phyloP scores from a whole-genome alignment of 2,329 filamentous ascomycete species.

The Phyllosticta citrichinensis region DNA sequence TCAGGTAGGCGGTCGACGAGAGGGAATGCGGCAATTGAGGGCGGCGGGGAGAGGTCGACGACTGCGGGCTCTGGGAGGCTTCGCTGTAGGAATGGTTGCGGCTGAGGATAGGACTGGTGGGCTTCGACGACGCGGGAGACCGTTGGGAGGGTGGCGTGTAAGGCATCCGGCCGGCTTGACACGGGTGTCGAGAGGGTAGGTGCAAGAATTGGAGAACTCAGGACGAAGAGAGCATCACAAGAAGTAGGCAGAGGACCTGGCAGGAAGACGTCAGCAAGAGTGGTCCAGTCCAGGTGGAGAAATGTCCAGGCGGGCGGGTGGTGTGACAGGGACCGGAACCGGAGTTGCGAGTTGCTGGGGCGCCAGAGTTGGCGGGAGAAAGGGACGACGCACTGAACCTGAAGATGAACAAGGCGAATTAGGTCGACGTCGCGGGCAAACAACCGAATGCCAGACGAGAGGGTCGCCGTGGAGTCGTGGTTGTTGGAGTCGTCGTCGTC shows the following conservation, averaged over 20 bases:
- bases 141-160: constrained; percentile 71
- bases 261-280: not conserved
- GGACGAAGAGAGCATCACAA: constrained; percentile 35
- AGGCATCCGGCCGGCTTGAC: constrained; percentile 56
- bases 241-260: constrained; percentile 16
- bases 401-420: not conserved
- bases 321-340: not conserved
- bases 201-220: constrained; percentile 24
- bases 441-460: not conserved
- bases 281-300: not conserved
- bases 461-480: no score
- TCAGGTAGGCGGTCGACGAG: constrained; percentile 51
- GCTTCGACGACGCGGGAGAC: constrained; percentile 48
- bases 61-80: constrained; percentile 20
- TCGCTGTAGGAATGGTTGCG: constrained; percentile 41
- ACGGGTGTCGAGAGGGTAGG: constrained; percentile 19
- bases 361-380: not conserved
- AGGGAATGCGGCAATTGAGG: constrained; percentile 45
- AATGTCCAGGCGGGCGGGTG: not conserved
- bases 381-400: not conserved
- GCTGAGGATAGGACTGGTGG: constrained; percentile 40
- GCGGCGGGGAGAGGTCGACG: constrained; percentile 26
- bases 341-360: not conserved
- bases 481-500: not conserved
- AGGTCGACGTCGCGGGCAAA: not conserved